Conservation (phyloP, 192 early-diverging fungal species). For the Helicostylum pulchrum region DNA sequence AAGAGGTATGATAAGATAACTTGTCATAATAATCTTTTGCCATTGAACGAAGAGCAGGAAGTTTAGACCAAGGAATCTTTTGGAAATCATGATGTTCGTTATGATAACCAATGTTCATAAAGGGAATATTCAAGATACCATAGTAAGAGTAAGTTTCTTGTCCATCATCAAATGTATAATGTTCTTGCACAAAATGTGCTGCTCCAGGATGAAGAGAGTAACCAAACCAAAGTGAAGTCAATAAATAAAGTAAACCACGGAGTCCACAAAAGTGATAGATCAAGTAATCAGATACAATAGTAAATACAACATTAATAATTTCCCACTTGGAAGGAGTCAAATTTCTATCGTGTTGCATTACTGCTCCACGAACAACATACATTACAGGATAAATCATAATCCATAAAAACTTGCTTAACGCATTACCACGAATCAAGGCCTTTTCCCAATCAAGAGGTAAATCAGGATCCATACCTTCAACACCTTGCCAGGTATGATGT, state of each 20-base stretch:
- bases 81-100: constrained; percentile 99
- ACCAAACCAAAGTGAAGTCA: constrained; percentile 72
- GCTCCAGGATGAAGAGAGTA: constrained; percentile 90
- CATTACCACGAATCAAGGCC: constrained; percentile 67
- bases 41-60: constrained; percentile 73
- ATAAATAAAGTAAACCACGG: constrained; percentile 66
- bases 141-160: constrained; percentile 99
- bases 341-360: constrained; percentile 47
- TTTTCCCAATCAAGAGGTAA: constrained; percentile 87
- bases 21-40: constrained; percentile 91
- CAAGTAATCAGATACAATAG: constrained; percentile 51
- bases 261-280: constrained; percentile 57
- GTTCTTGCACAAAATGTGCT: constrained; percentile 96
- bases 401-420: constrained; percentile 71
- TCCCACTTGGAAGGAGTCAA: constrained; percentile 75
- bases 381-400: constrained; percentile 82
- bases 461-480: constrained; percentile 90
- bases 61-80: constrained; percentile 81
- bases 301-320: constrained; percentile 73
- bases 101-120: constrained; percentile 96
- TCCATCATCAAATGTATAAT: constrained; percentile 91
- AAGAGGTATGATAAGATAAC: constrained; percentile 80
- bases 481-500: constrained; percentile 97
- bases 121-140: constrained; percentile 79
- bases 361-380: constrained; percentile 77